Conservation (phyloP, 805 yeast species). For the Myxozyma sirexii region DNA sequence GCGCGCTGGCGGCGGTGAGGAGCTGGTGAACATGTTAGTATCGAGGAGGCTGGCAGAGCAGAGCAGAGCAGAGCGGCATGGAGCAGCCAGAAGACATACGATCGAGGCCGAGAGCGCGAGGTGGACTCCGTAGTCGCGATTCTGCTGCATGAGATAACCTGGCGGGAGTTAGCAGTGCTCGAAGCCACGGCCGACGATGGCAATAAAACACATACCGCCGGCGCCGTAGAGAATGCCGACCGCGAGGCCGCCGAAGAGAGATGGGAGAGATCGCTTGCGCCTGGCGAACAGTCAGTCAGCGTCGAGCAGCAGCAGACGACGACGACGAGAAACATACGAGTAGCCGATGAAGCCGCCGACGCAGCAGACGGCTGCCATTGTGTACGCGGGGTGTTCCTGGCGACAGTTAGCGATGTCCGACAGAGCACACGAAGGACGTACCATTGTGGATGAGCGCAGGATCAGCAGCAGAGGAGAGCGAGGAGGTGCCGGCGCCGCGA, state of each 20-base stretch:
- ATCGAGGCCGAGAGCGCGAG: slow-evolving; percentile 73
- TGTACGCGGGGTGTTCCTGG: slow-evolving; percentile 81
- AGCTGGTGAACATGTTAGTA: too few species aligned
- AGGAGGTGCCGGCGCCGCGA: too few species aligned
- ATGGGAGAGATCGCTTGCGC: slow-evolving; percentile 74
- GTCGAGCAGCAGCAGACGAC: too few species aligned
- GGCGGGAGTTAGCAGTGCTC: background rate
- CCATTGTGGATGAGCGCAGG: too few species aligned
- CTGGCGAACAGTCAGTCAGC: slow-evolving; percentile 32
- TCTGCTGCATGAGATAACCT: slow-evolving; percentile 72
- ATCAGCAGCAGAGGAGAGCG: too few species aligned
- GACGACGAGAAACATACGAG: slow-evolving; percentile 47
- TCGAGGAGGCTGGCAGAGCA: background rate
- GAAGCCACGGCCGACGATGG: slow-evolving; percentile 43
- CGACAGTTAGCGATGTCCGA: background rate
- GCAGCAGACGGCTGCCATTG: slow-evolving; percentile 68
- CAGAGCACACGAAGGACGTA: background rate
- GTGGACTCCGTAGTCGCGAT: slow-evolving; percentile 80
- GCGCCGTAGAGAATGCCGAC: slow-evolving; percentile 45
- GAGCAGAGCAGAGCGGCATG: background rate
- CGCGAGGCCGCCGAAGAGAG: slow-evolving; percentile 71
- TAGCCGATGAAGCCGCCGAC: slow-evolving; percentile 75
- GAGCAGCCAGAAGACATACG: slow-evolving; percentile 37
- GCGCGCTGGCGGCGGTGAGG: slow-evolving; percentile 70
- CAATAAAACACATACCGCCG: slow-evolving; percentile 44